phyloP scores from a whole-genome alignment of 2,329 filamentous ascomycete genomes.

The Onygenales sp. region DNA sequence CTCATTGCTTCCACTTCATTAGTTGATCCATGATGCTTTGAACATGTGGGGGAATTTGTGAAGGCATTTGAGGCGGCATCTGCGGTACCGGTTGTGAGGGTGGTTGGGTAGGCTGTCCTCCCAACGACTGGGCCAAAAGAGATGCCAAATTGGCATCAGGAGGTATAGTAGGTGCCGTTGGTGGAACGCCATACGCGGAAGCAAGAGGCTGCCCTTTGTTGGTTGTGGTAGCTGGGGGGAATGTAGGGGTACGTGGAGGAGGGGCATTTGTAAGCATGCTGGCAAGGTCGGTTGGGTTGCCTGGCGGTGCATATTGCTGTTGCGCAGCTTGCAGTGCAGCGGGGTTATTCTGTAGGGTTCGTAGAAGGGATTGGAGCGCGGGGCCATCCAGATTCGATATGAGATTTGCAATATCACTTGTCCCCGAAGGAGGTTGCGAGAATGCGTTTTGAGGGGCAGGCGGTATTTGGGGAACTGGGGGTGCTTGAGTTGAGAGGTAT shows the following conservation, averaged over 20 bases:
- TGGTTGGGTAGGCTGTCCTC: conserved; percentile 15
- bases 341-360: conserved; percentile 44
- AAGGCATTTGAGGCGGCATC: neutral
- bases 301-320: conserved; percentile 12
- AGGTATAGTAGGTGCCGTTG: conserved; percentile 19
- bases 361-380: conserved; percentile 61
- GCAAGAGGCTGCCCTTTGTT: neutral
- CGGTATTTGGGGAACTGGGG: conserved; percentile 23
- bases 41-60: conserved; percentile 26
- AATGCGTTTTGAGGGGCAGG: conserved; percentile 15
- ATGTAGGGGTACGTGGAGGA: conserved; percentile 5
- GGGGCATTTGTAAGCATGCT: conserved; percentile 12
- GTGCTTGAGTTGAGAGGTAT: conserved; percentile 28
- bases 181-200: conserved; percentile 9
- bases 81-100: neutral
- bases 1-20: conserved; percentile 38
- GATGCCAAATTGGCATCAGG: conserved; percentile 29
- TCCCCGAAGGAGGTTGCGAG: conserved; percentile 21
- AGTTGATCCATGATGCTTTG: conserved; percentile 41
- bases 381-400: conserved; percentile 60
- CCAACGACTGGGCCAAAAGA: conserved; percentile 28
- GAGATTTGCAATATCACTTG: conserved; percentile 51
- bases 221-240: neutral
- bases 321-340: conserved; percentile 27
- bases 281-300: conserved; percentile 16